Evolutionary conservation across 2,329 filamentous ascomycete species (phyloP).

Genomic region (Leptographium galeiforme): DNA sequence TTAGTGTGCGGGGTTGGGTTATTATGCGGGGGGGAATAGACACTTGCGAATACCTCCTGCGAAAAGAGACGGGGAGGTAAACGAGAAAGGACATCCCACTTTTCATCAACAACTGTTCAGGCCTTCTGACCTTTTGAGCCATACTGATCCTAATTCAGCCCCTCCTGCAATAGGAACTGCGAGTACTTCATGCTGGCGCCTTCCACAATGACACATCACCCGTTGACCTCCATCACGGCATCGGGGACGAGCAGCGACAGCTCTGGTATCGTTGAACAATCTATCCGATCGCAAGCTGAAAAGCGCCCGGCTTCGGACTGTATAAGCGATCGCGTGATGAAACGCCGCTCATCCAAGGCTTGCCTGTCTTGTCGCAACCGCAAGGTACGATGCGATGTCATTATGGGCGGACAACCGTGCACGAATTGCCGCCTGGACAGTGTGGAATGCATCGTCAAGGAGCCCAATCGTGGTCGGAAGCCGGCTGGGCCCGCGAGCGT

Average conservation of each 20-base stretch:
- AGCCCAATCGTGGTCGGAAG: background rate
- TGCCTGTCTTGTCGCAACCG: conserved; percentile 6
- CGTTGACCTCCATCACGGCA: background rate
- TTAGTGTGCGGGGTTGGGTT: background rate
- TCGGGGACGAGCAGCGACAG: background rate
- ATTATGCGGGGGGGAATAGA: background rate
- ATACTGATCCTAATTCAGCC: background rate
- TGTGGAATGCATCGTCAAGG: conserved; percentile 1
- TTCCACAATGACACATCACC: background rate
- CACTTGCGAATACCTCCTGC: background rate
- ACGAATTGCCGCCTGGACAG: conserved; percentile 7
- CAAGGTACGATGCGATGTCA: conserved; percentile 9
- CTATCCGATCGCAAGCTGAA: background rate
- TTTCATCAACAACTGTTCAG: background rate
- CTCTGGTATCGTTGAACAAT: background rate
- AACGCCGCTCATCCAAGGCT: conserved; percentile 5
- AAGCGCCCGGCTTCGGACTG: background rate
- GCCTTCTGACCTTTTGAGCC: background rate
- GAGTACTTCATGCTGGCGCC: background rate
- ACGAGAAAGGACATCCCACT: background rate
- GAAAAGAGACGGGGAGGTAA: background rate
- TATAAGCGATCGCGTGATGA: background rate
- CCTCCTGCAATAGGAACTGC: background rate
- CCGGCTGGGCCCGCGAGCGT: background rate
- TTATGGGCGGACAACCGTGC: conserved; percentile 3